These are phyloP conservation scores for Eucalyptus polyanthemos DNA, from an alignment of 345 rosid genomes.

Conservation along the genomic window DNA sequence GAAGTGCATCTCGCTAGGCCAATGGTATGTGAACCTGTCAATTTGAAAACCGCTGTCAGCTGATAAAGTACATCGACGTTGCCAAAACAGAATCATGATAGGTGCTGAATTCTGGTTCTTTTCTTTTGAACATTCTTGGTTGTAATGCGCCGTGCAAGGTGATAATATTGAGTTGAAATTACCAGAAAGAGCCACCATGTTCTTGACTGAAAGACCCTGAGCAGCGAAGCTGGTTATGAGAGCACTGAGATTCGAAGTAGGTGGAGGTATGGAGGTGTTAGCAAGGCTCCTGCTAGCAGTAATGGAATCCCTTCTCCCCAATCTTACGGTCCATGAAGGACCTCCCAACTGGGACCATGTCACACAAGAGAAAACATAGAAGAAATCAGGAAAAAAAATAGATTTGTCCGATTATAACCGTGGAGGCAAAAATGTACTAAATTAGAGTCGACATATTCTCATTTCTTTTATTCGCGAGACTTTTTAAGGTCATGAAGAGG, in stretches of 20 bases:
- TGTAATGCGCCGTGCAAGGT: neutral
- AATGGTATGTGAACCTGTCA: slow-evolving; percentile 62
- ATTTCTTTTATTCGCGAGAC: neutral
- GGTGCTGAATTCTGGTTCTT: neutral
- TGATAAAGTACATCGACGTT: neutral
- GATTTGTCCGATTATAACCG: neutral
- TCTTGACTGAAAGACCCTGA: slow-evolving; percentile 53
- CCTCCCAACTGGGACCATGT: slow-evolving; percentile 13
- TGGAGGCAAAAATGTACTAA: neutral
- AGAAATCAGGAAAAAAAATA: neutral
- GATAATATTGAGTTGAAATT: neutral
- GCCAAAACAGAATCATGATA: neutral
- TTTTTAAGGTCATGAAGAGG: neutral
- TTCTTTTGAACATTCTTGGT: neutral
- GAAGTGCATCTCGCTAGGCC: slow-evolving; percentile 73
- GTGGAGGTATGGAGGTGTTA: slow-evolving; percentile 61
- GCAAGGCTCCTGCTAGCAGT: slow-evolving; percentile 60
- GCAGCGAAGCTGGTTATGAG: slow-evolving; percentile 41
- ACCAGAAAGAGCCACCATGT: slow-evolving; percentile 67
- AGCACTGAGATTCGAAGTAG: slow-evolving; percentile 55
- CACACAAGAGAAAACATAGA: neutral
- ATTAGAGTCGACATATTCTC: neutral
- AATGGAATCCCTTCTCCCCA: slow-evolving; percentile 67
- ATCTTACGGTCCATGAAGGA: slow-evolving; percentile 67
- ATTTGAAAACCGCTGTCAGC: neutral